Conservation (phyloP, 805 yeast species). For the Schizosaccharomyces octosporus region DNA sequence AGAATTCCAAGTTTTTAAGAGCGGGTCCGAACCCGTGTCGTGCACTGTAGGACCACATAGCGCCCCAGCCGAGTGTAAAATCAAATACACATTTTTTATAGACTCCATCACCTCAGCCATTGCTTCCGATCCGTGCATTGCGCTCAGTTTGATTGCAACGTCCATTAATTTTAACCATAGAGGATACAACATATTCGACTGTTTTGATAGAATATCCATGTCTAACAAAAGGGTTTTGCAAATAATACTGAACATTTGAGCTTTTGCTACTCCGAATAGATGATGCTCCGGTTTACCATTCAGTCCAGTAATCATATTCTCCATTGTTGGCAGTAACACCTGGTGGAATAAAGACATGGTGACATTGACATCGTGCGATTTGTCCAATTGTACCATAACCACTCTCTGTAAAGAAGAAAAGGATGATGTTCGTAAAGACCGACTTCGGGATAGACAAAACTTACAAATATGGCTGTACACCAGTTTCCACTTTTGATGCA, state of each 20-base stretch:
- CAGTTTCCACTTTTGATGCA: neutral
- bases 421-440: neutral
- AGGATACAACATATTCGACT: neutral
- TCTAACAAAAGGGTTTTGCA: neutral
- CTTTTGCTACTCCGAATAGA: neutral
- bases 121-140: neutral
- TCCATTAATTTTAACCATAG: neutral
- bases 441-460: neutral
- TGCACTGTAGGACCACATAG: neutral
- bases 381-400: neutral
- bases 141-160: neutral
- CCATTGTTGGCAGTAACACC: neutral
- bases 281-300: neutral
- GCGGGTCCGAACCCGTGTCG: too few species aligned
- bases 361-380: neutral
- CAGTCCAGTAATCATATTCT: neutral
- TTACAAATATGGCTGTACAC: neutral
- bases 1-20: neutral
- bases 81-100: neutral
- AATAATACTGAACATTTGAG: neutral
- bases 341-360: neutral
- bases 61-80: neutral
- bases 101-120: neutral
- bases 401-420: neutral
- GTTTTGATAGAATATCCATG: neutral